Percentiles rank a stretch among this genome's conserved stretches.
Conservation (phyloP, 2,329 filamentous ascomycete species). For the Microdochium bolleyi region DNA sequence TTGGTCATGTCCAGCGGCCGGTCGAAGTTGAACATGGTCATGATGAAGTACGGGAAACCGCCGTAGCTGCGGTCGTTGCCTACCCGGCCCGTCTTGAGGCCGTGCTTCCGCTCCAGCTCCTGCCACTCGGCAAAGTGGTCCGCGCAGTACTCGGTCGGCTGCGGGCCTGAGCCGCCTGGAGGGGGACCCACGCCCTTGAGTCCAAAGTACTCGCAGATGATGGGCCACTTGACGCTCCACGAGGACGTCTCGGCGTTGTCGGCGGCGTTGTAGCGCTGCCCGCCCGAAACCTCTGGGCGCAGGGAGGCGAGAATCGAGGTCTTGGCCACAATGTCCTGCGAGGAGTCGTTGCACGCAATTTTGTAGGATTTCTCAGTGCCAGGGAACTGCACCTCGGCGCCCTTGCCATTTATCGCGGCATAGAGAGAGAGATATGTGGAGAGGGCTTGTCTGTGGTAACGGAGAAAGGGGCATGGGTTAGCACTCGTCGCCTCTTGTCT, state of each 20-base stretch:
- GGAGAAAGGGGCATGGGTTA: not conserved
- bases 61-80: conserved; percentile 20
- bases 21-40: conserved; percentile 25
- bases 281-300: conserved; percentile 22
- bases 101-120: conserved; percentile 21
- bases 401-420: conserved; percentile 24
- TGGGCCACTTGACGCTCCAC: conserved; percentile 35
- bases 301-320: conserved; percentile 31
- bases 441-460: conserved; percentile 17
- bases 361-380: conserved; percentile 23
- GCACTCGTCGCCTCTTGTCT: too few relatives aligned
- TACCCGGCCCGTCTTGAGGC: conserved; percentile 19
- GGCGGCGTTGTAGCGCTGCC: conserved; percentile 31
- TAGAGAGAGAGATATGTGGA: conserved; percentile 28
- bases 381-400: conserved; percentile 24
- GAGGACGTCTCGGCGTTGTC: conserved; percentile 24
- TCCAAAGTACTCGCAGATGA: conserved; percentile 36
- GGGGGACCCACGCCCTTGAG: conserved; percentile 22
- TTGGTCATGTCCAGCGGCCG: conserved; percentile 23
- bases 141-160: conserved; percentile 7
- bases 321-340: conserved; percentile 27
- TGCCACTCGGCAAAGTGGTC: conserved; percentile 23
- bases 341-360: conserved; percentile 24
- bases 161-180: conserved; percentile 8
- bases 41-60: conserved; percentile 22